Base-by-base conservation (phyloP, 306 rosid genomes). In the Inga oerstediana region DNA sequence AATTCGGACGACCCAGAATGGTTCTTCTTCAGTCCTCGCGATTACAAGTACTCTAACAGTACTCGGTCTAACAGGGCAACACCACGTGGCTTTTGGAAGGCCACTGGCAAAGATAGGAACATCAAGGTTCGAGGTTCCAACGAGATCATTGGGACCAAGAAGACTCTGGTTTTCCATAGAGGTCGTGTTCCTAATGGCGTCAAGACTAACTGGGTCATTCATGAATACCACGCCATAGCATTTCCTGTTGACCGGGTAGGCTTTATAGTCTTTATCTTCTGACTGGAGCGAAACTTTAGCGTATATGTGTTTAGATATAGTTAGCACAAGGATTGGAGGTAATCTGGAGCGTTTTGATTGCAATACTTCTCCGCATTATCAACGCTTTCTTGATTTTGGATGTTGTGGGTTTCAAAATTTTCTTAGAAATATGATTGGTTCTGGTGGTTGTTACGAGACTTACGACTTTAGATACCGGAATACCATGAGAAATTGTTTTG, bases 11-110 rank as follows among this genome's bases (percentile, higher is more conserved):
- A 91, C 30, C 78, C 37, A 3, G 84, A 88, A 49, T 93, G 95
- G 98, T 95, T 74, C 83, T 95, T 92, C 88, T 87, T 93, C 69
- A 77, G 81, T 81, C 82, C 72, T 8, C 83, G 35, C 1, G 85
- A 83, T 12, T 88, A 59, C 73, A 93, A 86, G 87, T 69, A 84
- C 64, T 7, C 75, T 5, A 88, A 79, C 0, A 86, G 89, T 13
- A 66, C 10, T 7, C 79, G 89, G 37, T 0, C 32, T 5, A 87
- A 88, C 58, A 82, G 98, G 87, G 8, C 83, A 58, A 93, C 98
- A 0, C 0, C 4, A 4, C 0, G 0, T n/a, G 98, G 98, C 4
- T 93, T 1, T 72, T 95, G 98, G 98, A 93, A 95, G 79, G 20
- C 77, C 78, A 93, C 97, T 6, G 93, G 98, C 1, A 41, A 4